Conservation (phyloP, 768 basidiomycete genomes). For the Russula sp. region DNA sequence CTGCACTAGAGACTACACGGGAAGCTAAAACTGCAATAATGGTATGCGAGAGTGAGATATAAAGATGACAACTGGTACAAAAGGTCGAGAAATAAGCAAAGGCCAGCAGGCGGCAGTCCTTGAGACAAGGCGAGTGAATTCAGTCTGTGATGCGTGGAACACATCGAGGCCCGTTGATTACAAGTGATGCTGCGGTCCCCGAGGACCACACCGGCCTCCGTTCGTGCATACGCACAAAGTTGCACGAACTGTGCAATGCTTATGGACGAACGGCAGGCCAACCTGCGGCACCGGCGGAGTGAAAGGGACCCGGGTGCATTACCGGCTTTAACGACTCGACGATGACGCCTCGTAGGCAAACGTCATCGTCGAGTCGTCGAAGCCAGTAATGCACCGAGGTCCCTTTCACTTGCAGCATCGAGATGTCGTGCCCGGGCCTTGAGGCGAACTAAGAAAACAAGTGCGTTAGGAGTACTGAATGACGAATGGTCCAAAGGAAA, state of each 20-base stretch:
- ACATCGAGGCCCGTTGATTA: not conserved
- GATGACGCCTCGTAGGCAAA: not conserved
- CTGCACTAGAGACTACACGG: not conserved
- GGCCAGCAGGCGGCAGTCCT: slow-evolving; percentile 2
- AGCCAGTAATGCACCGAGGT: slow-evolving; percentile 68
- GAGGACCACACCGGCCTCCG: slow-evolving; percentile 2
- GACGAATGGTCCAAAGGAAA: too few relatives aligned
- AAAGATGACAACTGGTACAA: not conserved
- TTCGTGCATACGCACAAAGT: not conserved
- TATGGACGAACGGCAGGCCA: slow-evolving; percentile 3
- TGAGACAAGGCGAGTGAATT: not conserved
- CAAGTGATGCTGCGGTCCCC: not conserved
- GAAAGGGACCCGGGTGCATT: not conserved
- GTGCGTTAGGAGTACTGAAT: not conserved
- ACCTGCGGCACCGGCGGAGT: not conserved
- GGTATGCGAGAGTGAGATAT: not conserved
- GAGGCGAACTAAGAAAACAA: slow-evolving; percentile 61
- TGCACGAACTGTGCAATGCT: not conserved
- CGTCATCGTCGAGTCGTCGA: slow-evolving; percentile 34
- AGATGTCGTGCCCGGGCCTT: slow-evolving; percentile 87
- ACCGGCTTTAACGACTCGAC: not conserved
- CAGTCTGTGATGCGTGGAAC: not conserved
- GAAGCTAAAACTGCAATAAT: not conserved
- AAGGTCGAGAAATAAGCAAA: not conserved
- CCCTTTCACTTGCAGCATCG: slow-evolving; percentile 81